phyloP scores from a whole-genome alignment of 2,329 filamentous ascomycete species.

The Orbilia javanica region DNA sequence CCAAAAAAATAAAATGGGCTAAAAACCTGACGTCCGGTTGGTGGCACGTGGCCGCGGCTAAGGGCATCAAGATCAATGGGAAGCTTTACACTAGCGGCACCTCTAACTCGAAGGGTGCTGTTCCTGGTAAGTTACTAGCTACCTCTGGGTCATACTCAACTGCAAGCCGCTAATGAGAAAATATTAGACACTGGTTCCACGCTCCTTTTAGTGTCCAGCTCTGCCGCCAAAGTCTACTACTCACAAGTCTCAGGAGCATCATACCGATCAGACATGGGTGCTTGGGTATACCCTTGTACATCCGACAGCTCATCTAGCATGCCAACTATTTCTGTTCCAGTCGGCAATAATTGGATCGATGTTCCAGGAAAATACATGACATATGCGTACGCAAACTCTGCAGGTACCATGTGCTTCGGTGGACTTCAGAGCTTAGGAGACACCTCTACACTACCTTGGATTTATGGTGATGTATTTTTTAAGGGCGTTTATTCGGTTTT shows the following conservation, averaged over 20 bases:
- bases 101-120: conserved; percentile 31
- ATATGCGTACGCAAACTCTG: conserved; percentile 61
- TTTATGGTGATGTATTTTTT: conserved; percentile 86
- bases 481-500: conserved; percentile 94
- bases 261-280: conserved; percentile 64
- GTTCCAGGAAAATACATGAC: conserved; percentile 66
- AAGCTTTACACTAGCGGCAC: conserved; percentile 8
- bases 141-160: too few relatives aligned
- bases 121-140: conserved; percentile 22
- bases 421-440: conserved; percentile 63
- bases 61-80: conserved; percentile 49
- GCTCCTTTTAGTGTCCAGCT: conserved; percentile 65
- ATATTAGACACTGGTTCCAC: conserved; percentile 66
- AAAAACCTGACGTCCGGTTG: conserved; percentile 29
- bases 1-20: conserved; percentile 69
- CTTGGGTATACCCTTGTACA: conserved; percentile 65
- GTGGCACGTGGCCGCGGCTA: conserved; percentile 43
- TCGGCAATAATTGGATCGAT: conserved; percentile 63
- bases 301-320: conserved; percentile 64
- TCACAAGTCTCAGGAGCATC: conserved; percentile 64
- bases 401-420: conserved; percentile 64
- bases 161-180: neutral
- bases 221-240: conserved; percentile 66
- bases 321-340: conserved; percentile 63
- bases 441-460: conserved; percentile 26